Conservation (phyloP, 2,329 filamentous ascomycete species). For the Tolypocladium amazonense region DNA sequence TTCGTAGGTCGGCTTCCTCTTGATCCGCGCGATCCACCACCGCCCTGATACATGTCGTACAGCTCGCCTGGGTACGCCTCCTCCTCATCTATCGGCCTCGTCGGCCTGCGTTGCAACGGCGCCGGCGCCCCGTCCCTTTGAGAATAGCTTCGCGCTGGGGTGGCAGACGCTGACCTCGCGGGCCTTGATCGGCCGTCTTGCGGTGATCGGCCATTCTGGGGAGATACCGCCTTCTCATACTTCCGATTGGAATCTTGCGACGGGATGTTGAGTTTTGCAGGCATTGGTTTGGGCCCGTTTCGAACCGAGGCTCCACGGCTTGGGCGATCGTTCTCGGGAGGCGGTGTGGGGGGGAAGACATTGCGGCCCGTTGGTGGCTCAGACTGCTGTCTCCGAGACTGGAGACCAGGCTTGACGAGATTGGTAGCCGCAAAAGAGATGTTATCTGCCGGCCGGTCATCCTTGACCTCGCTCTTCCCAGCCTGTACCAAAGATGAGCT, state of each 20-base stretch:
- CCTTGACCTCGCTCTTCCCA: conserved; percentile 46
- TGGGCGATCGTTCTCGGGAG: conserved; percentile 73
- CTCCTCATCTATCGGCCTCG: conserved; percentile 35
- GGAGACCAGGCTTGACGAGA: conserved; percentile 76
- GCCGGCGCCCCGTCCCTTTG: conserved; percentile 24
- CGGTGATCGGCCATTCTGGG: conserved; percentile 27
- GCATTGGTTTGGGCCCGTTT: conserved; percentile 48
- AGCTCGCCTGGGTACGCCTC: conserved; percentile 59
- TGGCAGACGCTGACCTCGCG: conserved; percentile 33
- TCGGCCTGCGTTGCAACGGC: conserved; percentile 16
- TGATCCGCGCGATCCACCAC: conserved; percentile 25
- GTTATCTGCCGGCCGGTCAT: conserved; percentile 73
- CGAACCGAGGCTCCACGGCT: conserved; percentile 50
- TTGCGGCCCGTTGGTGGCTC: conserved; percentile 71
- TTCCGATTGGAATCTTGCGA: conserved; percentile 39
- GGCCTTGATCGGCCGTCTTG: conserved; percentile 23
- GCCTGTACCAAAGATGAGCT: conserved; percentile 25
- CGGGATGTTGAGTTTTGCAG: conserved; percentile 53
- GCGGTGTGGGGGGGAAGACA: conserved; percentile 95
- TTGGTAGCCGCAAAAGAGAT: conserved; percentile 90
- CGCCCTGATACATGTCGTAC: conserved; percentile 50
- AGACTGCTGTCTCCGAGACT: conserved; percentile 73
- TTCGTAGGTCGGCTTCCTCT: conserved; percentile 19
- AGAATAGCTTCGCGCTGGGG: conserved; percentile 32
- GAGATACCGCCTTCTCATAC: conserved; percentile 45